Conservation (phyloP, 305 asterid genomes). For the Plantago coronopus region DNA sequence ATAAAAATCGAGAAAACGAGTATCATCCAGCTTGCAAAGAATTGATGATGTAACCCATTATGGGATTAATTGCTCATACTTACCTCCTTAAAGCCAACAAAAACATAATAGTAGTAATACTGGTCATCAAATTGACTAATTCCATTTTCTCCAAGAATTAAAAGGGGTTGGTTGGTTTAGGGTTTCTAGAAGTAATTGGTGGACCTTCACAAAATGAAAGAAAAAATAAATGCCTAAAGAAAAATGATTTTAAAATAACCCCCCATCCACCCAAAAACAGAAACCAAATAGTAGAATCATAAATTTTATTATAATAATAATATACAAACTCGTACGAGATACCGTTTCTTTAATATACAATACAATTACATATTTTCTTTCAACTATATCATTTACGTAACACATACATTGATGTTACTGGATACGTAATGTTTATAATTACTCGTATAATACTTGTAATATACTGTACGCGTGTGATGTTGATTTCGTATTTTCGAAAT, state of each 20-base stretch:
- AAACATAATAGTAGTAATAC: background rate
- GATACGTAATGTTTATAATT: too few relatives aligned
- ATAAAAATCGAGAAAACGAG: background rate
- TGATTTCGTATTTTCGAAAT: too few relatives aligned
- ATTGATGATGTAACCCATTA: slow-evolving; percentile 10
- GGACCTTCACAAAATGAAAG: slow-evolving; percentile 1
- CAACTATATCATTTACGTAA: too few relatives aligned
- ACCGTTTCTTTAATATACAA: too few relatives aligned
- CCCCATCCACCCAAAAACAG: slow-evolving; percentile 33
- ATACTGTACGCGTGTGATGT: too few relatives aligned
- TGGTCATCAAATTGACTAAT: background rate
- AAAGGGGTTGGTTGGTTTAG: background rate
- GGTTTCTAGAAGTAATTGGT: slow-evolving; percentile 27
- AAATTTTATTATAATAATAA: too few relatives aligned
- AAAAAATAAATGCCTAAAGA: background rate
- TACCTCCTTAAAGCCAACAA: slow-evolving; percentile 15
- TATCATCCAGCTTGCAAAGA: background rate
- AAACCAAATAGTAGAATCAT: background rate
- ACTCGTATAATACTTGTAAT: too few relatives aligned
- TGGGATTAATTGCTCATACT: background rate
- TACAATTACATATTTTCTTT: too few relatives aligned
- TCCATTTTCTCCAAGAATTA: too few relatives aligned
- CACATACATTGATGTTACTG: too few relatives aligned
- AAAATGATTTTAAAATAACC: background rate
- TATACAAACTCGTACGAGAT: too few relatives aligned